Evolutionary conservation across 129 eudicot species (phyloP), one percentile per base, ranked within the genome.

Genomic region (Escallonia rubra): DNA sequence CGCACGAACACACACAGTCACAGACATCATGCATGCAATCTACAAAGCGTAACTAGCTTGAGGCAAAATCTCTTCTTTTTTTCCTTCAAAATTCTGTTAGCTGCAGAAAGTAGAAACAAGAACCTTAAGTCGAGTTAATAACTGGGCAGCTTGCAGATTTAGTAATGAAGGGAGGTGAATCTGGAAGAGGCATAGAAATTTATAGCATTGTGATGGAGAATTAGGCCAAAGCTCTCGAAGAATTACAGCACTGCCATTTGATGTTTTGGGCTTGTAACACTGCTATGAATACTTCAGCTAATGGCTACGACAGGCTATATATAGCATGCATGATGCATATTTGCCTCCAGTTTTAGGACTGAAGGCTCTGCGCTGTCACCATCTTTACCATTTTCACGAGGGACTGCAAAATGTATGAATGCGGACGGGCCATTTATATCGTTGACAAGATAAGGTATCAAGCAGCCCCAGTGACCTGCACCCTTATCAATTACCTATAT

Each of bases 361-460:
- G 9, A 8, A 49, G n/a, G n/a, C 12, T 52, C 57, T 10, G n/a
- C 57, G n/a, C 57, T 52, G 57, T 52, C 57, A 0, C 16, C n/a
- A 10, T 52, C 57, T 10, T 12, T 52, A 3, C 12, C 57, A 52
- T 10, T 52, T 52, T 10, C 12, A 52, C 10, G n/a, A 9, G 6
- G 14, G 59, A 55, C 59, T 55, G 59, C 59, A 8, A 58, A 58
- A 34, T 10, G n/a, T 58, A 23, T 58, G 10, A 58, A 58, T 58
- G 62, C 62, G 42, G 41, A 58, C 2, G 54, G 67, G 5, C 69
- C 59, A 48, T 49, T 48, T 64, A 38, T 14, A 3, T 64, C 10
- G 3, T 49, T 66, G 70, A 53, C 52, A 66, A 66, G 59, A 66
- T 66, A 38, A 66, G 70, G 38, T 39, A 50, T 50, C 59, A 7